Evolutionary conservation across 2,329 filamentous ascomycete species (phyloP), one percentile per base, ranked within the genome.

Genomic region (Phialemonium atrogriseum): DNA sequence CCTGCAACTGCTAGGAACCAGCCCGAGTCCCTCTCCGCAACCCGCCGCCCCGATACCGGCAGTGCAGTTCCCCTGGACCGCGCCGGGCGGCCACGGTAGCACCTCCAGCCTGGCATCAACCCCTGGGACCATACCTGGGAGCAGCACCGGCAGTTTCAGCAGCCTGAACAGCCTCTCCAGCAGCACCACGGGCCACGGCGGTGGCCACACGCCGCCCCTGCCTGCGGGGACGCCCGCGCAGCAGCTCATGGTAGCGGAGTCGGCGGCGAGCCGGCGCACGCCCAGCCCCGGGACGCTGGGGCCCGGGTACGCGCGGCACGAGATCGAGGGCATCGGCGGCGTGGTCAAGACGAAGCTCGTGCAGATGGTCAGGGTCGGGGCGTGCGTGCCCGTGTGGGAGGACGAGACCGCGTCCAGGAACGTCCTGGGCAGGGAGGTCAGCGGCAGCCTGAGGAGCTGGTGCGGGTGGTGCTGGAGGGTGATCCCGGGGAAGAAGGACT

Each of bases 301-400:
- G 36, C 68, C 84, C 0, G 87, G 87, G 4, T 95, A 94, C 50
- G 70, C 78, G 35, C 70, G 84, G 24, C 87, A 94, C 50, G 88
- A 95, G 57, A 84, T 95, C 38, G 85, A 94, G 49, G 88, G 88
- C 3, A 84, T 95, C 26, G 88, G 88, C 9, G 88, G 88, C 1
- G 73, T 82, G 10, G 76, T 95, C 32, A 94, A 94, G 66, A 83
- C 80, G 39, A 94, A 89, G 59, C 68, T 83, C n/a, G 84, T 91
- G 47, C 80, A 80, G 47, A 80, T 85, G 61, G 76, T 93, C 5
- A 73, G 71, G 37, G 78, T 95, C 1, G 89, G 88, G 1, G 83
- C 81, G 5, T 85, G 81, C 39, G 89, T 95, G 10, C 81, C 82
- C 39, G 85, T 94, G 52, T 87, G 80, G 60, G 82, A 84, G 42